Evolutionary conservation across 2,329 filamentous ascomycete genomes (phyloP).

Genomic region (Emmonsiellopsis sp.): DNA sequence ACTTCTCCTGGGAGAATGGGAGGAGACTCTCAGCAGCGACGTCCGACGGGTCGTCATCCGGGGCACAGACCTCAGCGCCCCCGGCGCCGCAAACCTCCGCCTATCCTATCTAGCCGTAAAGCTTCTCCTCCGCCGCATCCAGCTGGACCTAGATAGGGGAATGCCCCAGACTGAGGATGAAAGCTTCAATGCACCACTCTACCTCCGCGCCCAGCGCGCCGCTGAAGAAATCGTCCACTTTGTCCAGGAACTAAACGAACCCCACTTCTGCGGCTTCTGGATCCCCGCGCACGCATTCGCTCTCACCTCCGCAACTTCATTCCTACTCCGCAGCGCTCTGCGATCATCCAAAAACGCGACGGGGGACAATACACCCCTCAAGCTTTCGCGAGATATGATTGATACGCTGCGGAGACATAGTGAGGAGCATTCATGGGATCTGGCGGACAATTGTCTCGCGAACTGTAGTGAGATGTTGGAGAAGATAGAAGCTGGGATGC

Average conservation of each 20-base stretch:
- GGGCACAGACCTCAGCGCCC: constrained; percentile 31
- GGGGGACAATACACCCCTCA: constrained; percentile 30
- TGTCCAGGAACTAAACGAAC: constrained; percentile 35
- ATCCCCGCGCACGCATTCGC: constrained; percentile 39
- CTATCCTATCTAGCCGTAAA: constrained; percentile 42
- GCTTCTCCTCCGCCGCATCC: constrained; percentile 39
- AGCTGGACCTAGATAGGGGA: constrained; percentile 33
- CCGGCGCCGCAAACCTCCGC: constrained; percentile 43
- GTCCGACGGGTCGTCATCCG: constrained; percentile 34
- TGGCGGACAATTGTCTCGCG: constrained; percentile 42
- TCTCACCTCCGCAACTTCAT: constrained; percentile 42
- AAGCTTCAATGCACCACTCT: constrained; percentile 17
- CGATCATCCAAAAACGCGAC: constrained; percentile 31
- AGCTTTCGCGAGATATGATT: constrained; percentile 37
- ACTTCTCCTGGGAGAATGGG: constrained; percentile 34
- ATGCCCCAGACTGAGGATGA: constrained; percentile 7
- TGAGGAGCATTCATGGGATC: constrained; percentile 37
- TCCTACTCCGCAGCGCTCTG: constrained; percentile 41
- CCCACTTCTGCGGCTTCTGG: constrained; percentile 43
- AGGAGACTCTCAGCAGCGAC: constrained; percentile 31
- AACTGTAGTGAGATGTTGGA: constrained; percentile 41
- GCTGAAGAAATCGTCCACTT: constrained; percentile 43
- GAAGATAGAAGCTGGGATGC: constrained; percentile 19
- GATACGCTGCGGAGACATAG: constrained; percentile 31
- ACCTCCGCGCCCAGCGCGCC: constrained; percentile 35